Percentiles rank a stretch among this genome's conserved stretches.
These are phyloP conservation scores for Porodaedalea pini DNA, from an alignment of 1,284 basidiomycete species.

Conservation along the genomic window DNA sequence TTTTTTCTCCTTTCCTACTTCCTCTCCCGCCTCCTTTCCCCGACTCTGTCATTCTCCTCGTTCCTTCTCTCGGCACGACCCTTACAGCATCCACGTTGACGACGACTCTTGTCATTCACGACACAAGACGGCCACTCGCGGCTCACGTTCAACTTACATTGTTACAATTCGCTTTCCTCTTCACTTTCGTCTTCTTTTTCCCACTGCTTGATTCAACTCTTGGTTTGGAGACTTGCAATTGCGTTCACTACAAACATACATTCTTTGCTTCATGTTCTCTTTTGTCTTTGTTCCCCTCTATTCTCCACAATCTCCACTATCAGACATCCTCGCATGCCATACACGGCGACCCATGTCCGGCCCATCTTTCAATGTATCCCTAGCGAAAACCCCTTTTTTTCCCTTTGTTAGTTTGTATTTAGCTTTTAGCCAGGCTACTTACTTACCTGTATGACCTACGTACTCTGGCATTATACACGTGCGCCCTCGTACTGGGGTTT, in stretches of 20 bases:
- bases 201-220: conserved; percentile 18
- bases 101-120: conserved; percentile 45
- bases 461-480: conserved; percentile 22
- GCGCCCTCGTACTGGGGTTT: conserved; percentile 19
- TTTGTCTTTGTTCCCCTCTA: conserved; percentile 20
- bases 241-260: conserved; percentile 20
- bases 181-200: conserved; percentile 27
- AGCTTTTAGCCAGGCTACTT: background rate
- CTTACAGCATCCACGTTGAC: conserved; percentile 26
- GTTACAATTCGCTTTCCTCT: background rate
- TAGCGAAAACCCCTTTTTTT: conserved; percentile 27
- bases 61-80: background rate
- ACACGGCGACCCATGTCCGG: conserved; percentile 10
- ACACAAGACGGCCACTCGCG: conserved; percentile 33
- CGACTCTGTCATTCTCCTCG: background rate
- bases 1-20: conserved; percentile 1
- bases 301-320: conserved; percentile 1
- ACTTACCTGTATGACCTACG: conserved; percentile 26
- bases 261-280: background rate
- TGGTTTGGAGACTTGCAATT: conserved; percentile 16
- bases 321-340: conserved; percentile 15
- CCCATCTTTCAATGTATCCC: conserved; percentile 30
- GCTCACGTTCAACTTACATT: background rate
- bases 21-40: background rate
- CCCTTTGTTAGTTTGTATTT: background rate